phyloP scores from a whole-genome alignment of 345 rosid species.

The Garcia nutans region DNA sequence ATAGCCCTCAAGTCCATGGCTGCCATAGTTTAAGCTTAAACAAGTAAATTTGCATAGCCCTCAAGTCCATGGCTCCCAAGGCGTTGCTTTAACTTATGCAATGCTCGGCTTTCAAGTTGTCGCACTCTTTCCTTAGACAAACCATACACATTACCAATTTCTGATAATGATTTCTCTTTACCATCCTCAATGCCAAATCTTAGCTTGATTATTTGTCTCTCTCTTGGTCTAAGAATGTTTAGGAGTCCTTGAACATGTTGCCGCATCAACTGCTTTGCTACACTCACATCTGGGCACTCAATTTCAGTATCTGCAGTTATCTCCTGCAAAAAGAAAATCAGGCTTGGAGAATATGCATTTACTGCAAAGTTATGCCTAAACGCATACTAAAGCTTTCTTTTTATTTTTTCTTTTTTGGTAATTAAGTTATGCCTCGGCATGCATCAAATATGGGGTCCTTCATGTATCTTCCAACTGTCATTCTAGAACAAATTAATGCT shows the following conservation, averaged over 20 bases:
- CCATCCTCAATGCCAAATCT: slow-evolving; percentile 75
- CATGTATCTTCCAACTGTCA: background rate
- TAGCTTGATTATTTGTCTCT: slow-evolving; percentile 71
- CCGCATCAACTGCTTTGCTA: slow-evolving; percentile 66
- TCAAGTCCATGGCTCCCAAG: slow-evolving; percentile 51
- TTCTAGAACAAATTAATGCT: no score
- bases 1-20: no score
- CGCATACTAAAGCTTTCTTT: no score
- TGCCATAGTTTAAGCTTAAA: no score
- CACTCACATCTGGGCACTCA: slow-evolving; percentile 59
- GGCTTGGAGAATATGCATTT: no score
- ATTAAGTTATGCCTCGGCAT: no score
- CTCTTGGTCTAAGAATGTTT: slow-evolving; percentile 53
- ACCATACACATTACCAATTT: slow-evolving; percentile 59
- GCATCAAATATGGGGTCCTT: no score
- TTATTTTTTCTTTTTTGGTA: no score
- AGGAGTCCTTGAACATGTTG: slow-evolving; percentile 61
- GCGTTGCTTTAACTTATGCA: slow-evolving; percentile 70
- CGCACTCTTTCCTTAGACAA: slow-evolving; percentile 75
- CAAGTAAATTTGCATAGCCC: slow-evolving; percentile 61
- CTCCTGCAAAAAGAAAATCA: no score
- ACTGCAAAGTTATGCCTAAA: no score
- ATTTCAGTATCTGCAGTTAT: slow-evolving; percentile 63
- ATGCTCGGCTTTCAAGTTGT: slow-evolving; percentile 71
- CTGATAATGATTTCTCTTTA: slow-evolving; percentile 56